Evolutionary conservation across 805 yeast species (phyloP).

Genomic region (Metschnikowia proteae): DNA sequence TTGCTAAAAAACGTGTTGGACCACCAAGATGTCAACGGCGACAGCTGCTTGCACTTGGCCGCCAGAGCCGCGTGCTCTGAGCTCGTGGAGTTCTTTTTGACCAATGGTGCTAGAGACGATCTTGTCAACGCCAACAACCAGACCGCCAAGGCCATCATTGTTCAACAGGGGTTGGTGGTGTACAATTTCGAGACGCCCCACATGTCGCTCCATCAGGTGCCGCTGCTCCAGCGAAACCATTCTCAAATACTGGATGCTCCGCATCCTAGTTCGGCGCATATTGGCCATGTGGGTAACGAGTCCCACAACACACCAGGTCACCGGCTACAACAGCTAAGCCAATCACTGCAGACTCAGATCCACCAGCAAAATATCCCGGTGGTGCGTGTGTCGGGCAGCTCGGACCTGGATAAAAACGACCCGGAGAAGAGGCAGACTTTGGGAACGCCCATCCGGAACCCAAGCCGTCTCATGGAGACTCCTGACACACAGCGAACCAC

Average conservation of each 20-base stretch:
- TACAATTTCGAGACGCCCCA: constrained; percentile 12
- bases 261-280: neutral
- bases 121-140: constrained; percentile 40
- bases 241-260: neutral
- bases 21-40: constrained; percentile 78
- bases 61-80: constrained; percentile 62
- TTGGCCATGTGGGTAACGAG: neutral
- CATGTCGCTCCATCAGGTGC: neutral
- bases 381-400: constrained; percentile 1
- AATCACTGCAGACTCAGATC: neutral
- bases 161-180: constrained; percentile 34
- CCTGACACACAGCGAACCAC: constrained; percentile 47
- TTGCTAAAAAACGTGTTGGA: constrained; percentile 60
- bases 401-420: neutral
- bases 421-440: constrained; percentile 4
- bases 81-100: constrained; percentile 74
- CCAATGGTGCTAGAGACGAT: constrained; percentile 76
- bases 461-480: constrained; percentile 26
- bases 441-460: constrained; percentile 17
- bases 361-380: neutral
- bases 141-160: constrained; percentile 42
- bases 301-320: neutral
- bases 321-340: neutral
- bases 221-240: constrained; percentile 1
- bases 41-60: constrained; percentile 82